A percentile compares a stretch with the other conserved stretches of the same genome.
These are phyloP conservation scores for Auriscalpium vulgare DNA, from an alignment of 768 basidiomycete genomes.

Conservation along the genomic window DNA sequence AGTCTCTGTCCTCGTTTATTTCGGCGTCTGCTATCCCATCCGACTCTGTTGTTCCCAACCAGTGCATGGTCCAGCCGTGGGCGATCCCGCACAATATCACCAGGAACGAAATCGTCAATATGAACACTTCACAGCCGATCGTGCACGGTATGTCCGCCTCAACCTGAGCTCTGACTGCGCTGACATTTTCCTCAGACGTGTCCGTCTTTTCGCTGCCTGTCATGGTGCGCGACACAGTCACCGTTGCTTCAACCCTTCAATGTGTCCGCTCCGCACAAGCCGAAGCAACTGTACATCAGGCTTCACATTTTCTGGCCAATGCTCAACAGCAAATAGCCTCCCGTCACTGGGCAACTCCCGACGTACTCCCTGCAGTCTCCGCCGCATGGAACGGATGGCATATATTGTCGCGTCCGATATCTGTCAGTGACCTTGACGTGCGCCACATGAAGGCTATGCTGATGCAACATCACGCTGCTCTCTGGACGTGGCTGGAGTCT, in stretches of 20 bases:
- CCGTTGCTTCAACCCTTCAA: neutral
- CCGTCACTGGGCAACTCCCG: neutral
- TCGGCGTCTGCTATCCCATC: neutral
- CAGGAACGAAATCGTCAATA: neutral
- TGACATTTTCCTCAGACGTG: neutral
- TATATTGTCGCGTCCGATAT: neutral
- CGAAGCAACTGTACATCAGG: neutral
- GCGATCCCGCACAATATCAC: neutral
- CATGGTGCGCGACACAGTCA: neutral
- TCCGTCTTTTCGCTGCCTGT: neutral
- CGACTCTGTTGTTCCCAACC: neutral
- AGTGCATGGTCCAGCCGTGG: neutral
- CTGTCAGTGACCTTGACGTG: too few relatives aligned
- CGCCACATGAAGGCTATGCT: neutral
- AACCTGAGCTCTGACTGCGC: neutral
- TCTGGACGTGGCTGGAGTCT: neutral
- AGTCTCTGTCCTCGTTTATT: neutral
- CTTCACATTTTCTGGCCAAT: neutral
- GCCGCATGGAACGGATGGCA: neutral
- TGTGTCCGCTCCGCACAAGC: too few relatives aligned
- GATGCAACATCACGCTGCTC: neutral
- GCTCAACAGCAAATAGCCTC: neutral
- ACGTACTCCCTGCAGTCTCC: neutral
- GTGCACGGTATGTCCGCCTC: neutral
- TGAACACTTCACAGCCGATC: neutral